Conservation (phyloP, 495 filamentous ascomycete genomes). For the Penicillium antarcticum region DNA sequence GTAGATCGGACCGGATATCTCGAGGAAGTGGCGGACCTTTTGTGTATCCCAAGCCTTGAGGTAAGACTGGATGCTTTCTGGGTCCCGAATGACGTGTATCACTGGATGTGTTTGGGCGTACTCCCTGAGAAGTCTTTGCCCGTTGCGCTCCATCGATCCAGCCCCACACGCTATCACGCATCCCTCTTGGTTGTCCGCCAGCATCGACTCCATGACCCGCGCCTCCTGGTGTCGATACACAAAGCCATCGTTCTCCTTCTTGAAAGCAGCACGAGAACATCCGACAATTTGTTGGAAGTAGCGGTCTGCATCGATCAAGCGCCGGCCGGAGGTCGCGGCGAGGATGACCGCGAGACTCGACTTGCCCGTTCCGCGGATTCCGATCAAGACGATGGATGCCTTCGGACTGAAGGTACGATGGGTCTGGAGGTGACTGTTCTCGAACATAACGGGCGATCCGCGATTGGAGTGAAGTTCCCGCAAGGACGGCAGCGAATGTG, state of each 20-base stretch:
- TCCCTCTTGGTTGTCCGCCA: constrained; percentile 56
- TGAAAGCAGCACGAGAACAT: constrained; percentile 56
- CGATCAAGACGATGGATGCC: constrained; percentile 71
- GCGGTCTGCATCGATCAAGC: constrained; percentile 68
- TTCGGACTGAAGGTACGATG: constrained; percentile 51
- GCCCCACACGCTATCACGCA: constrained; percentile 69
- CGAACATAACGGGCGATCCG: constrained; percentile 32
- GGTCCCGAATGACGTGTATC: constrained; percentile 67
- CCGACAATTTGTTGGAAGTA: constrained; percentile 68
- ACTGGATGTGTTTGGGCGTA: constrained; percentile 61
- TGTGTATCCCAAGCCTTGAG: constrained; percentile 56
- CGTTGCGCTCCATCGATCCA: constrained; percentile 49
- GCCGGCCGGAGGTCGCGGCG: constrained; percentile 65
- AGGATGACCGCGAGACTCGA: constrained; percentile 74
- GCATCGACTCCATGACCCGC: constrained; percentile 59
- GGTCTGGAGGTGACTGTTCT: constrained; percentile 23
- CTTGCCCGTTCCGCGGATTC: constrained; percentile 73
- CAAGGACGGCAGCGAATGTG: constrained; percentile 17
- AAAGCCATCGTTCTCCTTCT: constrained; percentile 55
- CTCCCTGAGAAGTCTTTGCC: constrained; percentile 38
- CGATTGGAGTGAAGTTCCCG: constrained; percentile 30
- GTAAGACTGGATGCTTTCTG: constrained; percentile 58
- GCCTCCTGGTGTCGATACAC: constrained; percentile 61
- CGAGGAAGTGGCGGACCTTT: constrained; percentile 51
- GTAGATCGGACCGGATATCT: constrained; percentile 51